A percentile compares a stretch with the other conserved stretches of the same genome.
phyloP scores from a whole-genome alignment of 768 basidiomycete genomes.

The Candolleomyces aberdarensis region DNA sequence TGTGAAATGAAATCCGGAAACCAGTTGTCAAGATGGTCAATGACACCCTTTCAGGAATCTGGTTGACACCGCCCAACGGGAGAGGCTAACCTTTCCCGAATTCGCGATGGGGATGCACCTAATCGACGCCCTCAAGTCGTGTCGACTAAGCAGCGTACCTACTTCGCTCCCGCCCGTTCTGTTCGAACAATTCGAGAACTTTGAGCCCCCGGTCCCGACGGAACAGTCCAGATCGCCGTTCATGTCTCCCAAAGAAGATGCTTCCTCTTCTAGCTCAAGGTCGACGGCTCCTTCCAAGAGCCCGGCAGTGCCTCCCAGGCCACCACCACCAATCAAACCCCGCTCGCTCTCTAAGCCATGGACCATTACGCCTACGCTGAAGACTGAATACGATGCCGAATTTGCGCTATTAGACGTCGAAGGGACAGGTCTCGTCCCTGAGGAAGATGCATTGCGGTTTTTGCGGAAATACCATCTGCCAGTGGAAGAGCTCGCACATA shows the following conservation, averaged over 20 bases:
- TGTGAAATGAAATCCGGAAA: not conserved
- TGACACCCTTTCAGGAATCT: constrained; percentile 43
- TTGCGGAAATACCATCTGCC: constrained; percentile 29
- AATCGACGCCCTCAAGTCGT: constrained; percentile 39
- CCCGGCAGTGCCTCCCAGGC: not conserved
- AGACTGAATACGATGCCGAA: constrained; percentile 25
- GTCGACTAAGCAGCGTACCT: constrained; percentile 30
- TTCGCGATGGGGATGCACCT: constrained; percentile 73
- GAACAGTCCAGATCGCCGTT: constrained; percentile 3
- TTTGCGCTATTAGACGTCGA: constrained; percentile 29
- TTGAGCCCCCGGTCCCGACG: not conserved
- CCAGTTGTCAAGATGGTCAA: not conserved
- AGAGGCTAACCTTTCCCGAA: constrained; percentile 59
- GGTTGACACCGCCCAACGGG: constrained; percentile 56
- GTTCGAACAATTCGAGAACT: constrained; percentile 23
- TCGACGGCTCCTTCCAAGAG: not conserved
- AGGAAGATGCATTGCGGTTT: constrained; percentile 29
- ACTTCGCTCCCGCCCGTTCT: constrained; percentile 27
- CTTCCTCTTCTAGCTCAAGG: not conserved
- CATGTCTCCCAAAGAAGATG: constrained; percentile 3
- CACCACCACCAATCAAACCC: constrained; percentile 4
- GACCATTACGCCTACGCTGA: constrained; percentile 26
- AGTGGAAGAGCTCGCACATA: constrained; percentile 31
- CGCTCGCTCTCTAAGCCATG: constrained; percentile 13
- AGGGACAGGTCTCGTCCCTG: constrained; percentile 28